Evolutionary conservation across 2,329 filamentous ascomycete genomes (phyloP).

Genomic region (Thermomyces lanuginosus): DNA sequence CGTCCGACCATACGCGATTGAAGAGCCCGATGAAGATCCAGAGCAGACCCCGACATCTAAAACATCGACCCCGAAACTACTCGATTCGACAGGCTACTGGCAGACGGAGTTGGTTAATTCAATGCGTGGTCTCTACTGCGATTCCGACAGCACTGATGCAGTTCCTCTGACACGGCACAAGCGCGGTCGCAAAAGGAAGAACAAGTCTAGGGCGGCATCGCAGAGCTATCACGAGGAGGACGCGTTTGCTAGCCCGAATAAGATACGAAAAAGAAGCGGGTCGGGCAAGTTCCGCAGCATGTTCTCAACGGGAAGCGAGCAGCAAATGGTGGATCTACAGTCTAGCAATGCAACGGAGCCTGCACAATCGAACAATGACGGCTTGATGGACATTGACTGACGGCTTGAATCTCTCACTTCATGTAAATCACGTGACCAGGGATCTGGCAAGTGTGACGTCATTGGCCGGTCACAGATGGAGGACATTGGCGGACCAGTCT

Average conservation of each 20-base stretch:
- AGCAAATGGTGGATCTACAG: no score
- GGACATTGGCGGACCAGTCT: no score
- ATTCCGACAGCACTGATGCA: slow-evolving; percentile 11
- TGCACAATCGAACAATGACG: no score
- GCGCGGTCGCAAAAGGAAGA: slow-evolving; percentile 22
- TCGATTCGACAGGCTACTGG: slow-evolving; percentile 14
- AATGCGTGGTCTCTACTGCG: slow-evolving; percentile 17
- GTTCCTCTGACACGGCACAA: slow-evolving; percentile 6
- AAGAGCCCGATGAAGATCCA: slow-evolving; percentile 19
- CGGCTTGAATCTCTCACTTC: no score
- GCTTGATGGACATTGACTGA: slow-evolving; percentile 25
- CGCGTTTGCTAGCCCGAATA: slow-evolving; percentile 11
- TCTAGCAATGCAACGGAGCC: no score
- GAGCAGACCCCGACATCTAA: slow-evolving; percentile 5
- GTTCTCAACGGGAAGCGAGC: no score
- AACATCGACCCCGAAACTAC: slow-evolving; percentile 9
- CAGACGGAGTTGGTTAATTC: slow-evolving; percentile 19
- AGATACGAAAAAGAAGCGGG: slow-evolving; percentile 12
- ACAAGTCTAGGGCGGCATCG: slow-evolving; percentile 5
- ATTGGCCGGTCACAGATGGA: no score
- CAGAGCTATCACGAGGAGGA: slow-evolving; percentile 1
- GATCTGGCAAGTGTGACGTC: no score
- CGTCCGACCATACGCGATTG: slow-evolving; percentile 24
- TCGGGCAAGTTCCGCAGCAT: slow-evolving; percentile 7
- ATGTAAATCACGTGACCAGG: no score